phyloP scores from a whole-genome alignment of 2,329 filamentous ascomycete species.

The Achaetomium macrosporum region DNA sequence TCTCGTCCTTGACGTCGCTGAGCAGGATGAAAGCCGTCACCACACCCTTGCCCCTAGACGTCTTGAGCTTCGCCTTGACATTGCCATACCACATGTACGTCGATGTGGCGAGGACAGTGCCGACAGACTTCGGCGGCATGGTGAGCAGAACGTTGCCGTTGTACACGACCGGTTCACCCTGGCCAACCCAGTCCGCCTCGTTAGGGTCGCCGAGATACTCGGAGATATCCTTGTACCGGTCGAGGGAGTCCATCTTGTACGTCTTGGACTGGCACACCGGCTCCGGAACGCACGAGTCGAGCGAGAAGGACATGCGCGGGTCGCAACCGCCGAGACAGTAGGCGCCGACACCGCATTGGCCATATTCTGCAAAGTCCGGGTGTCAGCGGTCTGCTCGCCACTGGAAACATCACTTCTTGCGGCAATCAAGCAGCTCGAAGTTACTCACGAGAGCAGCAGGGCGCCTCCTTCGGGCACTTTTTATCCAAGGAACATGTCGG shows the following conservation, averaged over 20 bases:
- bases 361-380: slow-evolving; percentile 61
- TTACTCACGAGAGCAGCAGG: slow-evolving; percentile 73
- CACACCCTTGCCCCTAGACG: slow-evolving; percentile 77
- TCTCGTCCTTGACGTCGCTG: slow-evolving; percentile 95
- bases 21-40: slow-evolving; percentile 97
- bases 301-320: slow-evolving; percentile 71
- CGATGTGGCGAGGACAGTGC: slow-evolving; percentile 78
- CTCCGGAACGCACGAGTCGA: slow-evolving; percentile 79
- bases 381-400: slow-evolving; percentile 7
- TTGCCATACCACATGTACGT: slow-evolving; percentile 97
- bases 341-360: slow-evolving; percentile 85
- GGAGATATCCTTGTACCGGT: slow-evolving; percentile 63
- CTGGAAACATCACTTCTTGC: background rate
- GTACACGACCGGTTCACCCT: slow-evolving; percentile 66
- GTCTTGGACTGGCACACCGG: slow-evolving; percentile 73
- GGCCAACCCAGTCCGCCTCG: slow-evolving; percentile 80
- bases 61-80: slow-evolving; percentile 78
- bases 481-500: slow-evolving; percentile 42
- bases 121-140: slow-evolving; percentile 79
- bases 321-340: slow-evolving; percentile 97
- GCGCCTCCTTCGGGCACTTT: slow-evolving; percentile 66
- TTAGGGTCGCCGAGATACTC: slow-evolving; percentile 81
- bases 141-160: slow-evolving; percentile 73
- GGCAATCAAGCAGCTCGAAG: background rate
- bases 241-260: slow-evolving; percentile 67